Evolutionary conservation across 2,329 filamentous ascomycete genomes (phyloP).

Genomic region (Phyllosticta capitalensis): DNA sequence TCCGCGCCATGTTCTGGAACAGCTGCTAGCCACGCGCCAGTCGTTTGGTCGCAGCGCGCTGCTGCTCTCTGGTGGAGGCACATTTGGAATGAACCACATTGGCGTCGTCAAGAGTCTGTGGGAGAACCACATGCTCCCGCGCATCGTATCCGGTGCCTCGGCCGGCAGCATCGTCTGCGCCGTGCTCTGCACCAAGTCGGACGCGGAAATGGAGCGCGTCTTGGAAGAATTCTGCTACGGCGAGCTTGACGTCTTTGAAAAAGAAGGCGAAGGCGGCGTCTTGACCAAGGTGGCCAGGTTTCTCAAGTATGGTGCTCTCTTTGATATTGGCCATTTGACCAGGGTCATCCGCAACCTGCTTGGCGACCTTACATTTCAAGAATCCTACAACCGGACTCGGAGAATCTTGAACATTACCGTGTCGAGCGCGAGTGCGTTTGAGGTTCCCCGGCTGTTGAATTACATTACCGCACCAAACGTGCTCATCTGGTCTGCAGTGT

Average conservation of each 20-base stretch:
- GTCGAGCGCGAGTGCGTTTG: constrained; percentile 77
- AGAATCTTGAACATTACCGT: constrained; percentile 91
- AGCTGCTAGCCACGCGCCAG: constrained; percentile 62
- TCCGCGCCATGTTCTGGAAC: constrained; percentile 53
- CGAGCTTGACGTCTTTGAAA: constrained; percentile 73
- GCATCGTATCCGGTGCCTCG: constrained; percentile 80
- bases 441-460: constrained; percentile 78
- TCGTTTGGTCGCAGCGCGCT: constrained; percentile 79
- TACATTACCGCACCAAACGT: constrained; percentile 92
- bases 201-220: constrained; percentile 65
- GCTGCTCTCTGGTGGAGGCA: constrained; percentile 74
- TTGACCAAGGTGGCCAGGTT: constrained; percentile 62
- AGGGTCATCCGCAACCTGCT: constrained; percentile 72
- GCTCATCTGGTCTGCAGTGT: constrained; percentile 89
- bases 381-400: constrained; percentile 89
- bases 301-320: constrained; percentile 72
- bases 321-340: constrained; percentile 73
- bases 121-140: constrained; percentile 64
- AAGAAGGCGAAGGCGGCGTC: constrained; percentile 51
- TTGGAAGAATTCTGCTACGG: constrained; percentile 65
- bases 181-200: constrained; percentile 66
- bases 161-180: constrained; percentile 80
- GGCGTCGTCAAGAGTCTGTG: constrained; percentile 77
- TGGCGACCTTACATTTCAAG: constrained; percentile 87
- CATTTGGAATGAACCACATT: constrained; percentile 87